phyloP scores from a whole-genome alignment of 495 filamentous ascomycete genomes.

The Hypoxylon fragiforme region DNA sequence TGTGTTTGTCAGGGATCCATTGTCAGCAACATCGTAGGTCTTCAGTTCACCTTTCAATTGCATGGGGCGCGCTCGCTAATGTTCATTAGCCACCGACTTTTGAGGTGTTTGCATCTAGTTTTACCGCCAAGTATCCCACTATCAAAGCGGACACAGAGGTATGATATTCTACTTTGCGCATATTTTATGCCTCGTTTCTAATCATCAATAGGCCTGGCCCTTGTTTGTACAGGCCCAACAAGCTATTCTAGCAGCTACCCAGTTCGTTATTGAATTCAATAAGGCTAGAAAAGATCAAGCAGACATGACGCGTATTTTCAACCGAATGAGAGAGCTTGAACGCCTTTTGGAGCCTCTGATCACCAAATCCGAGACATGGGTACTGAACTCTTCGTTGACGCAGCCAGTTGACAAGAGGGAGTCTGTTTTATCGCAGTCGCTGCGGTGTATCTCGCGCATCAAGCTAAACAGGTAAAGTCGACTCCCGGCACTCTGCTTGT shows the following conservation, averaged over 20 bases:
- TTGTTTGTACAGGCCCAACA: slow-evolving; percentile 61
- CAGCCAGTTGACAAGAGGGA: slow-evolving; percentile 51
- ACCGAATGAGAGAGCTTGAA: slow-evolving; percentile 61
- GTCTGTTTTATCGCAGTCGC: slow-evolving; percentile 50
- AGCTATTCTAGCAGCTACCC: slow-evolving; percentile 58
- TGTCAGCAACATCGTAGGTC: slow-evolving; percentile 60
- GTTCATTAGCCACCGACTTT: slow-evolving; percentile 53
- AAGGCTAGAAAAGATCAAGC: slow-evolving; percentile 37
- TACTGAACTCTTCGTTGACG: slow-evolving; percentile 42
- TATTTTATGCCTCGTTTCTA: slow-evolving; percentile 2
- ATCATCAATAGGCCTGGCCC: slow-evolving; percentile 51
- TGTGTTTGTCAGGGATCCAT: slow-evolving; percentile 63
- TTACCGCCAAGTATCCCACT: slow-evolving; percentile 58
- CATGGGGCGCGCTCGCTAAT: slow-evolving; percentile 20
- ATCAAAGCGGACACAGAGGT: slow-evolving; percentile 59
- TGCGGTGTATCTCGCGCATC: slow-evolving; percentile 60
- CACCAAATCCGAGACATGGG: slow-evolving; percentile 49
- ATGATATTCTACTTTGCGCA: slow-evolving; percentile 18
- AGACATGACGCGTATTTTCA: slow-evolving; percentile 56
- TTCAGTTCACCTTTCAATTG: neutral
- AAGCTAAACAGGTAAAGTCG: slow-evolving; percentile 57
- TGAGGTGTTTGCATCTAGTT: slow-evolving; percentile 59
- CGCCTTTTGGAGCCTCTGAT: slow-evolving; percentile 53
- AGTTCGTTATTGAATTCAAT: slow-evolving; percentile 54
- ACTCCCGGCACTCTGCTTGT: neutral